Conservation (phyloP, 2,329 filamentous ascomycete genomes). For the Cladosporium austrohemisphaericum region DNA sequence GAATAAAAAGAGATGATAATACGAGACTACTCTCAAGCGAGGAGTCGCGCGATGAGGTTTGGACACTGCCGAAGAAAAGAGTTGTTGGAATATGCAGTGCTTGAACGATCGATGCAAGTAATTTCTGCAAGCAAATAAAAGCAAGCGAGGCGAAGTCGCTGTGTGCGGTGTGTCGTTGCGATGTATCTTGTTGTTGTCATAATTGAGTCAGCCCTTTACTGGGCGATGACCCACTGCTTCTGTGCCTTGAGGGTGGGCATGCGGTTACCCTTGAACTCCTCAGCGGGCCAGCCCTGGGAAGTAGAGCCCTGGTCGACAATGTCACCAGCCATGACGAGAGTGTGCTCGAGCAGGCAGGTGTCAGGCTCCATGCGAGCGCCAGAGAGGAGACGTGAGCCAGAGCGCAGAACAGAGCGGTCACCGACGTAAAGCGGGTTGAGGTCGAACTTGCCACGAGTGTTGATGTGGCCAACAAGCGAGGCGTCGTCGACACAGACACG, state of each 20-base stretch:
- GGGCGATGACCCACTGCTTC: conserved; percentile 19
- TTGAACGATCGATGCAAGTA: conserved; percentile 5
- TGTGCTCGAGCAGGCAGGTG: conserved; percentile 55
- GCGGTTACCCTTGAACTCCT: conserved; percentile 35
- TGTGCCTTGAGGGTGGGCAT: conserved; percentile 27
- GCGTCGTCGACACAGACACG: conserved; percentile 54
- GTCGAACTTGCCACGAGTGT: conserved; percentile 55
- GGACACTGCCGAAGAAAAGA: too few species aligned
- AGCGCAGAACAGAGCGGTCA: conserved; percentile 50
- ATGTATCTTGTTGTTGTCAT: not conserved
- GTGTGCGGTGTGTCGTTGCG: conserved; percentile 1
- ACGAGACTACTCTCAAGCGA: too few species aligned
- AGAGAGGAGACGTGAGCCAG: conserved; percentile 50
- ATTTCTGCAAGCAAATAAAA: not conserved
- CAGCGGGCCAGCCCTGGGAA: conserved; percentile 56
- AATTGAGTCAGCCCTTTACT: conserved; percentile 3
- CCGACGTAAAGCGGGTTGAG: conserved; percentile 52
- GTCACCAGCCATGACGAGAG: conserved; percentile 55
- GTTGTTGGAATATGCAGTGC: conserved; percentile 7
- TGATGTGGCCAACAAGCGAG: conserved; percentile 55
- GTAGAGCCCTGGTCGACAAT: conserved; percentile 49
- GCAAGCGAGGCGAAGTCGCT: not conserved
- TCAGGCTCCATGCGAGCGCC: conserved; percentile 53
- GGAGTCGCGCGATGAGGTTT: too few species aligned
- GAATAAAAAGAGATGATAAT: too few species aligned